Evolutionary conservation across 2,329 filamentous ascomycete species (phyloP).

Genomic region (Pseudocercospora eumusae): DNA sequence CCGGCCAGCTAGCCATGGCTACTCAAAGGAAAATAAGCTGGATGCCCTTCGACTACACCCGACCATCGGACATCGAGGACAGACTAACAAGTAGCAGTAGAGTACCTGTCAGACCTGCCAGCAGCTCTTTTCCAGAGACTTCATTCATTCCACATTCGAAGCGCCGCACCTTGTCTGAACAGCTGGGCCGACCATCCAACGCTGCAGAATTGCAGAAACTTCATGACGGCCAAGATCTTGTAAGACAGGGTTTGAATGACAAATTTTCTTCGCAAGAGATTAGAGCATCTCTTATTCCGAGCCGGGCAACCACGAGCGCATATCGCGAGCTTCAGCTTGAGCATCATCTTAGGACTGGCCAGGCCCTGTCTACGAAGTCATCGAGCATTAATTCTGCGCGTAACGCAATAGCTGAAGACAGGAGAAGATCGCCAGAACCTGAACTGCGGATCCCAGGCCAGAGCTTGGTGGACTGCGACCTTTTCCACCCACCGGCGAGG

Average conservation of each 20-base stretch:
- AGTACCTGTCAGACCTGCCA: not conserved
- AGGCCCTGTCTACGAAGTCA: not conserved
- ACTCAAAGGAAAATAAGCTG: not conserved
- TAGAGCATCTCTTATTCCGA: not conserved
- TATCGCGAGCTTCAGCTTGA: not conserved
- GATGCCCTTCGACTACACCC: not conserved
- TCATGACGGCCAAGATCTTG: constrained; percentile 9
- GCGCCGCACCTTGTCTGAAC: constrained; percentile 11
- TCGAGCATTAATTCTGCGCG: not conserved
- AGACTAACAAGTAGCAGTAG: not conserved
- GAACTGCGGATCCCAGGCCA: not conserved
- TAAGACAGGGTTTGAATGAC: not conserved
- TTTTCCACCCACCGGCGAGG: not conserved
- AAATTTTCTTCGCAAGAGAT: not conserved
- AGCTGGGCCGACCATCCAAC: constrained; percentile 6
- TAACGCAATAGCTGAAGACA: not conserved
- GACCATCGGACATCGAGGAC: not conserved
- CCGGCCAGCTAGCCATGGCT: not conserved
- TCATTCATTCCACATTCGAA: constrained; percentile 1
- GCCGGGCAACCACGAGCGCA: not conserved
- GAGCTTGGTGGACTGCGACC: not conserved
- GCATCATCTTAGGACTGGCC: not conserved
- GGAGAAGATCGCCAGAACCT: not conserved
- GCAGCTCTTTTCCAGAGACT: not conserved
- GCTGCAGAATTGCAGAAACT: constrained; percentile 16